Base-by-base conservation (phyloP, 2,329 filamentous ascomycete genomes). In the Paracoccidioides lutzii region DNA sequence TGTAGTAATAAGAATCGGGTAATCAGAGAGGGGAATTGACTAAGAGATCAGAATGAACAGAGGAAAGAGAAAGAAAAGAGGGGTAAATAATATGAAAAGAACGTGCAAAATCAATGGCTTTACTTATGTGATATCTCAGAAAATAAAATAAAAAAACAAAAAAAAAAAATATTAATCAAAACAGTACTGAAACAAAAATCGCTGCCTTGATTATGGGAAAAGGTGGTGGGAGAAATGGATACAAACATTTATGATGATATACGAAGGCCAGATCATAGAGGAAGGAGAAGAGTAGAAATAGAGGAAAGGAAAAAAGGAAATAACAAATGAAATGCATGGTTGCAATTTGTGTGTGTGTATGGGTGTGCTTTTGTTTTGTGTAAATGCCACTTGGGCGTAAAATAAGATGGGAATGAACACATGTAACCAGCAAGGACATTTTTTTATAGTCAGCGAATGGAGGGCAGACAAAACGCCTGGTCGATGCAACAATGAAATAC, bases 41-140 rank as follows among this genome's bases (percentile, higher is more conserved):
- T 56, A 63, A 63, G 62, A 65, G 63, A 62, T 64, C 60, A 63
- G 65, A 70, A 69, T 33, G 32, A 48, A 33, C 28, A n/a, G 44
- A 48, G 14, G 44, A 32, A 38, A 48, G 33, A 48, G 57, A 55
- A 61, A 48, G 50, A 8, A 45, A 57, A 59, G 48, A 60, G 33
- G n/a, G 22, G 22, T 22, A 22, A 22, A 57, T 57, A 58, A 59
- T 59, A 61, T 30, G 57, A 60, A 61, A 57, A 38, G 32, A 30
- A 52, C 35, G 15, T 10, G 41, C 37, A 50, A 22, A 55, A 49
- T 50, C 33, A 55, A 37, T 50, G 41, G 53, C 53, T 48, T 46
- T 43, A 44, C 51, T 53, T 38, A 40, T 42, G 52, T 43, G 30
- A 55, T 55, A 55, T 55, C 44, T 50, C 30, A 33, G 22, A 53